A percentile compares a stretch with the other conserved stretches of the same genome.
These are phyloP conservation scores for Silene latifolia DNA, from an alignment of 148 eudicot species.

Conservation along the genomic window DNA sequence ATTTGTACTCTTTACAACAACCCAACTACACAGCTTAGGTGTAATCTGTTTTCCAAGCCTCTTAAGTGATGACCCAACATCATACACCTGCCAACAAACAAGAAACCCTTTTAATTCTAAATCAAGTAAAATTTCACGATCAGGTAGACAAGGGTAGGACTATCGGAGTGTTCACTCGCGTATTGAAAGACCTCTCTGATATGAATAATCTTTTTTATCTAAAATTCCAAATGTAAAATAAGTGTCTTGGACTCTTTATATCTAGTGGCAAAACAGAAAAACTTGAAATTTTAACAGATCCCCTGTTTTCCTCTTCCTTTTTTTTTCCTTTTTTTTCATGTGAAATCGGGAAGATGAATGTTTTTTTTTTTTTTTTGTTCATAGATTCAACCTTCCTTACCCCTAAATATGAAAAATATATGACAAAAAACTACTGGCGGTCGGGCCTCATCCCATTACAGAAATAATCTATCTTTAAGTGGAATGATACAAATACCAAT, in stretches of 20 bases:
- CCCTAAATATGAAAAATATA: not conserved
- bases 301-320: not conserved
- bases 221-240: not conserved
- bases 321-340: not conserved
- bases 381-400: not conserved
- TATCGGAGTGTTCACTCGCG: too few species aligned
- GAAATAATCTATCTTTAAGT: too few species aligned
- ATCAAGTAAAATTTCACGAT: not conserved
- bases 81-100: constrained; percentile 70
- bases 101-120: not conserved
- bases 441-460: too few species aligned
- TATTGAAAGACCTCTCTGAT: not conserved
- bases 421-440: too few species aligned
- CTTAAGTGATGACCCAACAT: constrained; percentile 82
- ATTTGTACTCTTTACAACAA: constrained; percentile 44
- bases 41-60: constrained; percentile 89
- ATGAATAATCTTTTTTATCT: too few species aligned
- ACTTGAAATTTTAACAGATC: not conserved
- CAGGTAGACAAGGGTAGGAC: too few species aligned
- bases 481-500: not conserved
- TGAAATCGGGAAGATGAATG: not conserved
- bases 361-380: not conserved
- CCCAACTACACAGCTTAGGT: constrained; percentile 81
- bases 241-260: not conserved
- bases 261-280: not conserved